Evolutionary conservation across 2,329 filamentous ascomycete genomes (phyloP), one percentile per base, ranked within the genome.

Genomic region (Talaromyces pinophilus): DNA sequence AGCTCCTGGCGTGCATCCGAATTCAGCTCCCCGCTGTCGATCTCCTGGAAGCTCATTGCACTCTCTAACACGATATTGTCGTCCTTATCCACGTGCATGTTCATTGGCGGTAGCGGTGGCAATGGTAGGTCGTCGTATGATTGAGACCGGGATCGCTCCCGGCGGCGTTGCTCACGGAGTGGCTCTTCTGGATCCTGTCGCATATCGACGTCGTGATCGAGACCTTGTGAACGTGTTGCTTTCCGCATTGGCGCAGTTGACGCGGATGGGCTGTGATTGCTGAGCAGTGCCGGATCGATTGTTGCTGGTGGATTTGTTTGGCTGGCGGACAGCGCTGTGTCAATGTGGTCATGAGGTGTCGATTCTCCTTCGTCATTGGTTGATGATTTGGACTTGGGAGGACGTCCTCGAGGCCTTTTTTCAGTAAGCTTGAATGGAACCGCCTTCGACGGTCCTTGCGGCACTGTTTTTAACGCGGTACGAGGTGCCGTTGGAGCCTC

Each of bases 341-440:
- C 10, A 1, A 60, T n/a, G 6, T 17, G 22, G 1, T 28, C 25
- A 1, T 60, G n/a, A 5, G 57, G 5, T 15, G 10, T n/a, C 3
- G 28, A 0, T 25, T 15, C 19, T 6, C 22, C 55, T 0, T 59
- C 55, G 13, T 46, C 28, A 5, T 28, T 48, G 25, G 19, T 30
- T 11, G 48, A 52, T 22, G 48, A 52, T 52, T 33, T 61, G 10
- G 59, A 61, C 5, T 61, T 50, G 3, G 59, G 44, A 3, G 59
- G 42, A 5, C 59, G 40, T 48, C 59, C 59, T 0, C 42, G 42
- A 4, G 19, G 59, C 2, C 19, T 10, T 3, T 30, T 42, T 15
- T 28, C 38, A 1, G 38, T 0, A 1, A 46, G 28, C 2, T 10
- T 13, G 7, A 54, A n/a, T 10, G 38, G 57, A 2, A 44, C 33